Percentiles rank a stretch among this genome's conserved stretches.
Evolutionary conservation across 1,139 yeast species (phyloP).

Genomic region (Citeromyces siamensis): DNA sequence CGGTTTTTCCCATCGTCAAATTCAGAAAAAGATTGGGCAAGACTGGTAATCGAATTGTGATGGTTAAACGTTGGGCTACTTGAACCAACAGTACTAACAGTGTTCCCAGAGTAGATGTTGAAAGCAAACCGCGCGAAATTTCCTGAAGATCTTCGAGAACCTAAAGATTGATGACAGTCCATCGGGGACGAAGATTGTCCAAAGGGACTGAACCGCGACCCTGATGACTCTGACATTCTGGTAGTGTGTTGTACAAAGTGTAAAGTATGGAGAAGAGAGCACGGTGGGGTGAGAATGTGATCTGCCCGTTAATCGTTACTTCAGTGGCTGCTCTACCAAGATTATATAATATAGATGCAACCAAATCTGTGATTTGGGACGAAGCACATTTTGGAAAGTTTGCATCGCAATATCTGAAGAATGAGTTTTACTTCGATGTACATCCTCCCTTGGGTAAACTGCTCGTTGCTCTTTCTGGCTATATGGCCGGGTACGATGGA

Average conservation of each 20-base stretch:
- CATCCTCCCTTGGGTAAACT: constrained; percentile 74
- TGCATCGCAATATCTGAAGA: constrained; percentile 37
- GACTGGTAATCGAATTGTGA: constrained; percentile 8
- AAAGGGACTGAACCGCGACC: neutral
- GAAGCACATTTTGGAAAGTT: constrained; percentile 79
- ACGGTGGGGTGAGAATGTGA: too few relatives aligned
- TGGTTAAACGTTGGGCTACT: constrained; percentile 4
- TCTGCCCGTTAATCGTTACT: constrained; percentile 1
- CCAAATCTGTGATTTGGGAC: constrained; percentile 81
- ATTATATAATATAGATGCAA: constrained; percentile 49
- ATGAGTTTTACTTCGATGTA: constrained; percentile 64
- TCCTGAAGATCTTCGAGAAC: constrained; percentile 8
- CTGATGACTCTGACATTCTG: neutral
- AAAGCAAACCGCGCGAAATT: constrained; percentile 23
- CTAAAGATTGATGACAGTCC: neutral
- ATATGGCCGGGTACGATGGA: constrained; percentile 57
- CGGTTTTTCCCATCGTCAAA: constrained; percentile 1
- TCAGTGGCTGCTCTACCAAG: constrained; percentile 28
- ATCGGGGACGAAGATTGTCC: constrained; percentile 1
- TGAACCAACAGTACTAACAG: constrained; percentile 7
- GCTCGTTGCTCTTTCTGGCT: constrained; percentile 56
- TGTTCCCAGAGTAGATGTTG: constrained; percentile 21
- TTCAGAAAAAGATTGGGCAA: constrained; percentile 1
- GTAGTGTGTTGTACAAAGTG: neutral
- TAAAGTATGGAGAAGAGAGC: neutral